phyloP scores from a whole-genome alignment of 805 yeast species.

The Ogataea wickerhamii region DNA sequence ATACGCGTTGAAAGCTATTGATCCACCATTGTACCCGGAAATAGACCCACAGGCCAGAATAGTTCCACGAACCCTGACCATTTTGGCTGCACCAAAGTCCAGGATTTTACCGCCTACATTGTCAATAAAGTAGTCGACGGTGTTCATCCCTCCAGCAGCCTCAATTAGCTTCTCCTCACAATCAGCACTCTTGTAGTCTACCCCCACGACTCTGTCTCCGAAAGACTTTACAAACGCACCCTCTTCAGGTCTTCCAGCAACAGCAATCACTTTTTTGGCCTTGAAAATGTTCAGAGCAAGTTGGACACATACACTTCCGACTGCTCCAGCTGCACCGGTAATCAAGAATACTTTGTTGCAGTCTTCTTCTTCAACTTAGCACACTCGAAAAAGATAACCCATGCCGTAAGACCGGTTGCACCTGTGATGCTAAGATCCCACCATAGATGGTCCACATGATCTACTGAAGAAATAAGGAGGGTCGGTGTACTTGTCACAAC shows the following conservation, averaged over 20 bases:
- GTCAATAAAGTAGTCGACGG: conserved; percentile 53
- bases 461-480: conserved; percentile 17
- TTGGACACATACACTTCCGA: conserved; percentile 59
- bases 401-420: conserved; percentile 59
- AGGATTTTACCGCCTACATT: conserved; percentile 62
- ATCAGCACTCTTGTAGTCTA: conserved; percentile 47
- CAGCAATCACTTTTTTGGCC: conserved; percentile 55
- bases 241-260: conserved; percentile 59
- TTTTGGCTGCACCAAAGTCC: conserved; percentile 40
- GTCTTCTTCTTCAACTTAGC: conserved; percentile 36
- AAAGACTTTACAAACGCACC: conserved; percentile 46
- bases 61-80: conserved; percentile 29
- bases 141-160: conserved; percentile 45
- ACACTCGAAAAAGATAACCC: conserved; percentile 48
- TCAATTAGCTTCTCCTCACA: conserved; percentile 35
- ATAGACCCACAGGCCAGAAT: conserved; percentile 62
- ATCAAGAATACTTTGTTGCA: conserved; percentile 45
- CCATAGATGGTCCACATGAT: conserved; percentile 33
- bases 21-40: conserved; percentile 48
- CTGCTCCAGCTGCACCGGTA: conserved; percentile 73
- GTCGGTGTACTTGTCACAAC: conserved; percentile 28
- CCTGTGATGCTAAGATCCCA: conserved; percentile 51
- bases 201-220: conserved; percentile 37
- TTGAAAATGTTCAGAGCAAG: conserved; percentile 50
- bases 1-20: conserved; percentile 34